A percentile compares a stretch with the other conserved stretches of the same genome.
phyloP scores from a whole-genome alignment of 257 asterid genomes.

The Solanum appendiculatum region DNA sequence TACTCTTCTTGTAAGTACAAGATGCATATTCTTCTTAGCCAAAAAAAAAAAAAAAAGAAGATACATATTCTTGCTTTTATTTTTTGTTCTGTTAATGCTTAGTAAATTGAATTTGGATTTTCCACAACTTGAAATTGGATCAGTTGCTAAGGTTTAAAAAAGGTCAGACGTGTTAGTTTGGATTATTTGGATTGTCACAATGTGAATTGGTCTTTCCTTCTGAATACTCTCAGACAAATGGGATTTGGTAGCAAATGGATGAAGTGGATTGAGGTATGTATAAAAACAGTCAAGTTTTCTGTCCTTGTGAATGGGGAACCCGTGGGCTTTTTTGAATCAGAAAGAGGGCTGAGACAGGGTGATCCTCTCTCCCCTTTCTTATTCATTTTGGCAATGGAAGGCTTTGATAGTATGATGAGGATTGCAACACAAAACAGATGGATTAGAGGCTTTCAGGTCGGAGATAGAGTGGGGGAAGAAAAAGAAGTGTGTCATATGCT shows the following conservation, averaged over 20 bases:
- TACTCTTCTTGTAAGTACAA: not conserved
- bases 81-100: not conserved
- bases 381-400: not conserved
- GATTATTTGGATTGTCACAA: not conserved
- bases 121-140: not conserved
- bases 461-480: not conserved
- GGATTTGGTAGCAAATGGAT: not conserved
- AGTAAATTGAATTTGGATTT: not conserved
- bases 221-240: too few relatives aligned
- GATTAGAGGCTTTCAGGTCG: not conserved
- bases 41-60: too few relatives aligned
- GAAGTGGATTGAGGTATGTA: not conserved
- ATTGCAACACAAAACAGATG: not conserved
- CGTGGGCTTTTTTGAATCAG: not conserved
- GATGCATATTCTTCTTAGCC: not conserved
- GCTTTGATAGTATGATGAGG: not conserved
- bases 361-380: not conserved
- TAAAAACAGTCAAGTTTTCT: not conserved
- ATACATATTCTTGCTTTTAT: not conserved
- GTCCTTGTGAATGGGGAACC: not conserved
- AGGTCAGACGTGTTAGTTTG: not conserved
- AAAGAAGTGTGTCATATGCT: not conserved
- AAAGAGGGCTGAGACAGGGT: not conserved
- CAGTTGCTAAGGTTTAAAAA: not conserved
- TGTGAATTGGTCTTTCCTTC: not conserved